Percentiles rank a stretch among this genome's conserved stretches.
Conservation (phyloP, 1,139 yeast genomes). For the Taphrina pruni region DNA sequence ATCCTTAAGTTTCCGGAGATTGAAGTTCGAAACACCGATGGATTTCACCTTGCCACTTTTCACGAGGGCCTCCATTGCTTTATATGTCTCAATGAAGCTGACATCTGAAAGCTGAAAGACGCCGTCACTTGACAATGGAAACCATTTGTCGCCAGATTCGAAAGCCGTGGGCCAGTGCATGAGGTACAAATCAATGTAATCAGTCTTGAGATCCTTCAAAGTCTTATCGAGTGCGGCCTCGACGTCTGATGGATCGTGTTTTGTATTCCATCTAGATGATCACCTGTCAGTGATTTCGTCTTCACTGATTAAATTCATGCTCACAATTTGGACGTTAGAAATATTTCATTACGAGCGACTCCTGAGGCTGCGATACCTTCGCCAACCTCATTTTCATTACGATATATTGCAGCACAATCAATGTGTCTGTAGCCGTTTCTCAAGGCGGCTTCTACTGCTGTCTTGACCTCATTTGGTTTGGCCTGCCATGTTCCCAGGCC, state of each 20-base stretch:
- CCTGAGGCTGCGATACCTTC: constrained; percentile 63
- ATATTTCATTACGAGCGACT: constrained; percentile 71
- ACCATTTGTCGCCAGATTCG: constrained; percentile 54
- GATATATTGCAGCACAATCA: constrained; percentile 45
- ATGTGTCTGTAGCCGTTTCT: constrained; percentile 75
- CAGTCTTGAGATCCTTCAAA: constrained; percentile 69
- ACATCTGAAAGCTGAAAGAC: constrained; percentile 16
- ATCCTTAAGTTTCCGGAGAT: constrained; percentile 60
- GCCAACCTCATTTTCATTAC: constrained; percentile 61
- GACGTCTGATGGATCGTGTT: background rate
- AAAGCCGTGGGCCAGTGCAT: constrained; percentile 85
- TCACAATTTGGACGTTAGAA: constrained; percentile 73
- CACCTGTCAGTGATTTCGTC: no score
- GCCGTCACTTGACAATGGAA: constrained; percentile 58
- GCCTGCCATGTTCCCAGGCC: constrained; percentile 84
- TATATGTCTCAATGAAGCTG: constrained; percentile 69
- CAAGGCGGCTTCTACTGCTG: constrained; percentile 67
- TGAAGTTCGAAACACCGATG: constrained; percentile 81
- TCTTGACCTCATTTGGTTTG: constrained; percentile 62
- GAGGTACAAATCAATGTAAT: constrained; percentile 80
- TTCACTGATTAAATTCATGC: background rate
- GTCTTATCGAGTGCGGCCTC: constrained; percentile 66
- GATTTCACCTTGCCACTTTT: constrained; percentile 66
- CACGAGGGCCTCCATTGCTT: constrained; percentile 65
- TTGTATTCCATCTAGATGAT: constrained; percentile 1